A percentile compares a stretch with the other conserved stretches of the same genome.
These are phyloP conservation scores for Wickerhamomyces silvicola DNA, from an alignment of 805 yeast genomes.

Conservation along the genomic window DNA sequence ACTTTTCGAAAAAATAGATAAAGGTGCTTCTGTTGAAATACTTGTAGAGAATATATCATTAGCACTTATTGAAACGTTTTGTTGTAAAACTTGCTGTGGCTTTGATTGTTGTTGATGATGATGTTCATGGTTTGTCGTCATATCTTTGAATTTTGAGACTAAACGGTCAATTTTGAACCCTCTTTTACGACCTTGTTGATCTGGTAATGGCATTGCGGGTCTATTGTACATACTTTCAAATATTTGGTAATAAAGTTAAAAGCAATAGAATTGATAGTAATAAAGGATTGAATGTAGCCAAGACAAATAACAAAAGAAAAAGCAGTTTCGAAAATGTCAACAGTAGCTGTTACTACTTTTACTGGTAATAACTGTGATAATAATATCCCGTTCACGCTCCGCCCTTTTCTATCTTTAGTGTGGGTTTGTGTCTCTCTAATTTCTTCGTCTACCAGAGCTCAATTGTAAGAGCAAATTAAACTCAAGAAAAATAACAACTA, in stretches of 20 bases:
- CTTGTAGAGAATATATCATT: constrained; percentile 34
- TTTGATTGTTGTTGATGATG: constrained; percentile 2
- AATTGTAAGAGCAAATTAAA: too few relatives aligned
- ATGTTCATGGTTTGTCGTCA: constrained; percentile 5
- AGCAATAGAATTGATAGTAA: constrained; percentile 2
- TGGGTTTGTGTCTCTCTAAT: too few relatives aligned
- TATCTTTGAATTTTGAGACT: constrained; percentile 10
- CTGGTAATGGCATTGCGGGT: constrained; percentile 26
- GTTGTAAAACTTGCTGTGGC: constrained; percentile 2
- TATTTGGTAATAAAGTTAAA: constrained; percentile 7
- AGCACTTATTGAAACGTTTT: constrained; percentile 1
- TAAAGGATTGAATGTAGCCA: not conserved
- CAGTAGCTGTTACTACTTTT: too few relatives aligned
- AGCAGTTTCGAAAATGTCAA: too few relatives aligned
- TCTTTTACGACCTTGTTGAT: constrained; percentile 2
- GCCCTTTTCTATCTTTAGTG: too few relatives aligned
- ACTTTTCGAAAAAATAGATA: constrained; percentile 30
- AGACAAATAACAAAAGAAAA: too few relatives aligned
- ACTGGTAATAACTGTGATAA: too few relatives aligned
- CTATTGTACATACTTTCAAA: constrained; percentile 20
- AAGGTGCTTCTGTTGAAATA: constrained; percentile 39
- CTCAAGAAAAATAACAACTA: too few relatives aligned
- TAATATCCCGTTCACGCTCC: too few relatives aligned
- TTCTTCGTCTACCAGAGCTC: too few relatives aligned
- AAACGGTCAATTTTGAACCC: constrained; percentile 6